These are phyloP conservation scores for Citrus maxima DNA, from an alignment of 345 rosid genomes.

Conservation along the genomic window DNA sequence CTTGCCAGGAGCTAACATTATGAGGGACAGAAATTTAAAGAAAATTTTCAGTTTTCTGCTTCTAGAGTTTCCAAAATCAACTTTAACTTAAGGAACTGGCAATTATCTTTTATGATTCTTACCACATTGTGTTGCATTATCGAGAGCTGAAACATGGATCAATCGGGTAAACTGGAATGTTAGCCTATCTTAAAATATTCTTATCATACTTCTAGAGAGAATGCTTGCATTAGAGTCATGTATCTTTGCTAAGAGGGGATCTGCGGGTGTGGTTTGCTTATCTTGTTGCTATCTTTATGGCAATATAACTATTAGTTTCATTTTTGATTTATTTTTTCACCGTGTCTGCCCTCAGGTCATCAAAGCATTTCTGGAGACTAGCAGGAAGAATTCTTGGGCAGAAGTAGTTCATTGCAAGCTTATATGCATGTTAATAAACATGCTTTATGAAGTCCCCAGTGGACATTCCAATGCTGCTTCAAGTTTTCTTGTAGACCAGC, in stretches of 20 bases:
- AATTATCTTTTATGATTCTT: not conserved
- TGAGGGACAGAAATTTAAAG: not conserved
- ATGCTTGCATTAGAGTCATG: not conserved
- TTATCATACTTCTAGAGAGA: not conserved
- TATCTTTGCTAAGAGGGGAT: not conserved
- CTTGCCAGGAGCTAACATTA: not conserved
- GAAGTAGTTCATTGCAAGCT: constrained; percentile 96
- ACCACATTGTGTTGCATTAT: not conserved
- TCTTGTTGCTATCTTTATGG: not conserved
- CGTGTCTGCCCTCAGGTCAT: constrained; percentile 57
- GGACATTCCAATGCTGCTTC: constrained; percentile 35
- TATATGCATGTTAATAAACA: constrained; percentile 80
- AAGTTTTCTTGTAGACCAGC: constrained; percentile 72
- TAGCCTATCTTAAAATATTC: not conserved
- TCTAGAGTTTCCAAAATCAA: not conserved
- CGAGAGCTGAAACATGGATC: too few relatives aligned
- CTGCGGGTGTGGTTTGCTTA: not conserved
- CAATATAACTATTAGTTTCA: not conserved
- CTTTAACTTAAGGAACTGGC: not conserved
- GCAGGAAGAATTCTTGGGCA: constrained; percentile 93
- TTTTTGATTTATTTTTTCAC: not conserved
- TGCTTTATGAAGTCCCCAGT: constrained; percentile 76
- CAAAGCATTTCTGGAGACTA: constrained; percentile 63
- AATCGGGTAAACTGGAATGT: not conserved
- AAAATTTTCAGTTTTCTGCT: not conserved